Conservation (phyloP, 108 stramenopile species). For the Aurantiochytrium sp. region DNA sequence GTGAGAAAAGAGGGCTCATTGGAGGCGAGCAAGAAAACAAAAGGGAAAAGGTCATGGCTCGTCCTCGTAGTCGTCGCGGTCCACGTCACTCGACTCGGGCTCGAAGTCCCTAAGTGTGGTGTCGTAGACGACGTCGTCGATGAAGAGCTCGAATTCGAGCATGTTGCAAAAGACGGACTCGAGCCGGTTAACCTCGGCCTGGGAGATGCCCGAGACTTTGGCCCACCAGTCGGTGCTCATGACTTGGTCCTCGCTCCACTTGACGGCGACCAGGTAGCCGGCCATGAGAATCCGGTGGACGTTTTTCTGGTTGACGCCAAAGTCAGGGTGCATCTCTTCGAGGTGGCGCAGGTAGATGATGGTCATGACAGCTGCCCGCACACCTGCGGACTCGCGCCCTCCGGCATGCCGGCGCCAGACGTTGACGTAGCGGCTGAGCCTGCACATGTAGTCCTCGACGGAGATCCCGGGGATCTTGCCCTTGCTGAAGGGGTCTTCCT, state of each 20-base stretch:
- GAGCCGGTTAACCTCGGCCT: neutral
- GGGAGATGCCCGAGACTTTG: neutral
- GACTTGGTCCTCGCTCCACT: neutral
- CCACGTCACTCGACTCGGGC: neutral
- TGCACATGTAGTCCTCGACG: constrained; percentile 3
- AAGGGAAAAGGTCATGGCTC: no score
- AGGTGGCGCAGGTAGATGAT: neutral
- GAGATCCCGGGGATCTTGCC: neutral
- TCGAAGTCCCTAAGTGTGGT: neutral
- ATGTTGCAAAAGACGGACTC: neutral
- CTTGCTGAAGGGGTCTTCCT: neutral
- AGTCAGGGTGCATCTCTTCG: neutral
- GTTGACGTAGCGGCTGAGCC: neutral
- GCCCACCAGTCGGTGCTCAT: constrained; percentile 2
- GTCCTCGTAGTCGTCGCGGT: no score
- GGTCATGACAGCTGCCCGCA: neutral
- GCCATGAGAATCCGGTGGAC: neutral
- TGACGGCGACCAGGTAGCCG: neutral
- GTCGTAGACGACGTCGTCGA: neutral
- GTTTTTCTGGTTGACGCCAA: neutral
- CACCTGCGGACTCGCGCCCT: neutral
- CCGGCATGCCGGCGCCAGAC: neutral
- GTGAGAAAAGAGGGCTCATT: no score
- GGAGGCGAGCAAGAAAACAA: no score
- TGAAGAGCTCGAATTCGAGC: neutral